Evolutionary conservation across 2,329 filamentous ascomycete genomes (phyloP).

Genomic region (Aspergillus sp.): DNA sequence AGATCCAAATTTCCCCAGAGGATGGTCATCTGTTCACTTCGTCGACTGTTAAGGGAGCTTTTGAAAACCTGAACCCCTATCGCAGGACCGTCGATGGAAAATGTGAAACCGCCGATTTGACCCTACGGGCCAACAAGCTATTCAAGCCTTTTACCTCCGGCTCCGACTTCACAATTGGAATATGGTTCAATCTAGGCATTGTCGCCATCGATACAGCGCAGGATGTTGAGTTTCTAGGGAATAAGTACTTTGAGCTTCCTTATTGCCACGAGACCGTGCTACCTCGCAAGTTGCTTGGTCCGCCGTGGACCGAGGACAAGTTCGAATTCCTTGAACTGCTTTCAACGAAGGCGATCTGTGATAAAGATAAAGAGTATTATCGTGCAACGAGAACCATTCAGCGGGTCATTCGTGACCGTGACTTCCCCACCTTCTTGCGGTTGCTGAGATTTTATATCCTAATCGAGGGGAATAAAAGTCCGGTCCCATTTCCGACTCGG

Average conservation of each 20-base stretch:
- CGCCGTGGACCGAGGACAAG: constrained; percentile 45
- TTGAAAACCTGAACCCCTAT: constrained; percentile 28
- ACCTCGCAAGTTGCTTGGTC: constrained; percentile 43
- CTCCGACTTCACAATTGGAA: constrained; percentile 34
- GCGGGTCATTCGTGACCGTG: constrained; percentile 41
- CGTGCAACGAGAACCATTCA: constrained; percentile 39
- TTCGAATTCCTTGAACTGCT: constrained; percentile 46
- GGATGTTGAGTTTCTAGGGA: constrained; percentile 33
- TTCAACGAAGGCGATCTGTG: constrained; percentile 42
- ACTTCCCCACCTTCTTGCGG: constrained; percentile 37
- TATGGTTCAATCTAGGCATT: constrained; percentile 46
- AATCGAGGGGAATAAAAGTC: constrained; percentile 37
- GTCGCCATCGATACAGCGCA: constrained; percentile 37
- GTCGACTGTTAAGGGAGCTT: constrained; percentile 28
- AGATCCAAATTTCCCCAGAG: constrained; percentile 32
- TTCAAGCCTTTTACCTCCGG: constrained; percentile 7
- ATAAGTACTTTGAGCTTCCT: constrained; percentile 42
- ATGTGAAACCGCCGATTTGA: constrained; percentile 39
- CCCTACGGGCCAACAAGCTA: constrained; percentile 27
- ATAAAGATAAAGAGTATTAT: constrained; percentile 34
- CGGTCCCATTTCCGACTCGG: constrained; percentile 39
- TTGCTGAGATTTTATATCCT: constrained; percentile 38
- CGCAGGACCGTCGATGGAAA: constrained; percentile 29
- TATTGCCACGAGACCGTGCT: constrained; percentile 36
- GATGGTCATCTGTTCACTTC: constrained; percentile 28